Evolutionary conservation across 768 basidiomycete genomes (phyloP).

Genomic region (Pleurotus citrinopileatus): DNA sequence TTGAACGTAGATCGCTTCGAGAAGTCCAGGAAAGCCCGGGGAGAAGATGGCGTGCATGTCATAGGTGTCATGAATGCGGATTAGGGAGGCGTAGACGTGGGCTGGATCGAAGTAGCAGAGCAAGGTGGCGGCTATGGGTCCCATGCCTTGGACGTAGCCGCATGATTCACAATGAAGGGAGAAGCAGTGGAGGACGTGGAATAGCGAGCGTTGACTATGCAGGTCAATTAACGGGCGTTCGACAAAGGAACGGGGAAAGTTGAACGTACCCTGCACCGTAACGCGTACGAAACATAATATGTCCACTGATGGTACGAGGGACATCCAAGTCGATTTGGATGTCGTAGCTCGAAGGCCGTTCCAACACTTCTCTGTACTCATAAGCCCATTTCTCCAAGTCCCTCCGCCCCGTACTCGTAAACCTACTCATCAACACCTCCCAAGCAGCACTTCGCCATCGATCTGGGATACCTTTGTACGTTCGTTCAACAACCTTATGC

Average conservation of each 20-base stretch:
- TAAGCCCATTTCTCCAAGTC: slow-evolving; percentile 41
- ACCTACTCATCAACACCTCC: slow-evolving; percentile 72
- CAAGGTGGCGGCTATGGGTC: slow-evolving; percentile 91
- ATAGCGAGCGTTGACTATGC: slow-evolving; percentile 85
- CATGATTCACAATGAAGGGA: slow-evolving; percentile 82
- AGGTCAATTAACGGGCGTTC: background rate
- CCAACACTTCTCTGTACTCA: slow-evolving; percentile 62
- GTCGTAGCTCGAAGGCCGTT: slow-evolving; percentile 85
- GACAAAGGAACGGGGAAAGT: background rate
- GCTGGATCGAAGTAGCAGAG: slow-evolving; percentile 93
- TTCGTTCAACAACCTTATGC: slow-evolving; percentile 66
- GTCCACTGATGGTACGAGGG: slow-evolving; percentile 92
- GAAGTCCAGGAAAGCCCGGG: slow-evolving; percentile 93
- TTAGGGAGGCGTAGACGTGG: slow-evolving; percentile 79
- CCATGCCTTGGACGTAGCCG: slow-evolving; percentile 99
- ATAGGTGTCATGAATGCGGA: slow-evolving; percentile 88
- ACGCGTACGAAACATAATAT: slow-evolving; percentile 91
- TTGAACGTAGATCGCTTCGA: slow-evolving; percentile 95
- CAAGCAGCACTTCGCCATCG: slow-evolving; percentile 93
- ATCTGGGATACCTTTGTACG: slow-evolving; percentile 96
- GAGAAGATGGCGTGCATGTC: slow-evolving; percentile 85
- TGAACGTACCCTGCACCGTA: slow-evolving; percentile 87
- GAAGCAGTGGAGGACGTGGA: slow-evolving; percentile 92
- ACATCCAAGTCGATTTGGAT: slow-evolving; percentile 98
- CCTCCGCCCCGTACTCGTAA: slow-evolving; percentile 40